phyloP scores from a whole-genome alignment of 2,329 filamentous ascomycete genomes.

The Botryotinia calthae region DNA sequence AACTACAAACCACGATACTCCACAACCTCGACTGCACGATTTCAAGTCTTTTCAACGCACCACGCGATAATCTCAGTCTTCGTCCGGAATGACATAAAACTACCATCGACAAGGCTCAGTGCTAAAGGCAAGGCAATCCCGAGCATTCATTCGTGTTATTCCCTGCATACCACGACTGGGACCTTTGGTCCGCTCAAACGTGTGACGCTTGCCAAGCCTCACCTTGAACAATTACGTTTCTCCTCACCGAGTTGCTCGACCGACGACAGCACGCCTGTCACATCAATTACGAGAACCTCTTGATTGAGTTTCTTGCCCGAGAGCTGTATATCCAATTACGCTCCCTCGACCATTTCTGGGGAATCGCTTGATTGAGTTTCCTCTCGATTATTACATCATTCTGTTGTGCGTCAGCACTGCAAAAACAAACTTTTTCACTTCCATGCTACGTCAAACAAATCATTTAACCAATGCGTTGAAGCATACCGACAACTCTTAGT shows the following conservation, averaged over 20 bases:
- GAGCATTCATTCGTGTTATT: background rate
- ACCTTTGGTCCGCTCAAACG: background rate
- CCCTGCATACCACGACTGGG: background rate
- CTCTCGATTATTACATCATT: background rate
- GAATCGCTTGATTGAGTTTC: background rate
- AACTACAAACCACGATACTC: background rate
- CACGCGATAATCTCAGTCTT: background rate
- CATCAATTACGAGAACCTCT: background rate
- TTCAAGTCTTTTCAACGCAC: background rate
- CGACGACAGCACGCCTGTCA: background rate
- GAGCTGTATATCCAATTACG: background rate
- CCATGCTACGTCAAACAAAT: no score
- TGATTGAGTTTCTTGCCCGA: background rate
- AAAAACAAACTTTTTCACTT: background rate
- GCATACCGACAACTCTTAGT: background rate
- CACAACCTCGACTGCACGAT: background rate
- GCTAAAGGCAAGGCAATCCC: background rate
- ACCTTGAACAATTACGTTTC: background rate
- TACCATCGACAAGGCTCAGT: background rate
- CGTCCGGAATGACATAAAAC: conserved; percentile 8
- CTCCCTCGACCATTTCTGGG: background rate
- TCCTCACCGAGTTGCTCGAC: background rate
- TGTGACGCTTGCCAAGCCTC: background rate
- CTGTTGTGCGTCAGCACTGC: background rate
- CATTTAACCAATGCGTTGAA: background rate